Base-by-base conservation (phyloP, 192 early-diverging fungal genomes). In the Chytriomyces confervae region DNA sequence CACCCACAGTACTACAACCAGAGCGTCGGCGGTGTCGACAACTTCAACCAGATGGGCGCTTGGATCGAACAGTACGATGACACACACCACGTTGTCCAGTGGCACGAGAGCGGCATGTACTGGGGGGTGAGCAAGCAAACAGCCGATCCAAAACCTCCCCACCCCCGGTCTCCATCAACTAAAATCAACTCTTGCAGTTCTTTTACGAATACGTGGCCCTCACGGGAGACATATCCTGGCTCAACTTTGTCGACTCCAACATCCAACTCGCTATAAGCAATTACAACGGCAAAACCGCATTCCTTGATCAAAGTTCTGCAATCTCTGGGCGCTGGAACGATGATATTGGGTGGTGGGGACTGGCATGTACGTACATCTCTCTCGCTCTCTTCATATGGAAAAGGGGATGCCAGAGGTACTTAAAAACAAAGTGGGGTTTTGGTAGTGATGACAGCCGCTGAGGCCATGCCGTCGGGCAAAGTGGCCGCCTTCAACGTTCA, bases 261-360 rank as follows among this genome's bases (percentile, higher is more conserved):
- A 61, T 65, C 36, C 70, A 79, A 27, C 46, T 75, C 23, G 72
- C 62, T 7, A 5, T 79, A 27, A 64, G 62, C 18, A 18, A 48
- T n/a, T 45, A 76, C 44, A 57, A 64, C 48, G 78, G 64, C 20
- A 13, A 57, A 57, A 57, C 53, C 16, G 53, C 53, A 10, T 79
- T 79, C 50, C 66, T 79, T 5, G 74, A 76, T 66, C 72, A 11
- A 29, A 74, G 27, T 6, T 45, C 47, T 78, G 46, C 71, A 72
- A n/a, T 51, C 8, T 16, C 74, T 27, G 74, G 74, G 27, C 62
- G 74, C 9, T 76, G 74, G 74, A 76, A 76, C 53, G 84, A 85
- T 62, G 86, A 87, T 74, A 84, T 87, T 46, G 79, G 71, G 10
- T 85, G 84, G 86, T 87, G 83, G 86, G 83, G 70, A 2, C 44